Percentiles rank a stretch among this genome's conserved stretches.
These are phyloP conservation scores for Eutrema salsugineum DNA, from an alignment of 441 rosid species.

Conservation along the genomic window DNA sequence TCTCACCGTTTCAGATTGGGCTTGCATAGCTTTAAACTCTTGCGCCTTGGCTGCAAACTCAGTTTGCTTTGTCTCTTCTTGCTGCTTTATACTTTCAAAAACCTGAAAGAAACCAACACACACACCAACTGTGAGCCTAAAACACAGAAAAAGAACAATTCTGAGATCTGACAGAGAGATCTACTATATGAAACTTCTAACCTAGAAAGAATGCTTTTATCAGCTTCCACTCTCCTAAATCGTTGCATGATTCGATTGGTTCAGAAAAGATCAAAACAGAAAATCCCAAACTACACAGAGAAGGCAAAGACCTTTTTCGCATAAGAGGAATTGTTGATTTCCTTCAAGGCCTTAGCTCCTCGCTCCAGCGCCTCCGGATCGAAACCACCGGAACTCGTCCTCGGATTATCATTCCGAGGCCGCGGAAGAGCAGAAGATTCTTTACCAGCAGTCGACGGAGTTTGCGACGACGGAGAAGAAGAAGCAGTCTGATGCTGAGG, in stretches of 20 bases:
- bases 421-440: conserved; percentile 40
- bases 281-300: background rate
- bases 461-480: conserved; percentile 34
- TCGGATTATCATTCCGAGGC: conserved; percentile 67
- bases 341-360: conserved; percentile 74
- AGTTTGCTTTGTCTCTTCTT: conserved; percentile 74
- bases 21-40: conserved; percentile 82
- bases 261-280: background rate
- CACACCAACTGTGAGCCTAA: background rate
- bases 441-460: conserved; percentile 12
- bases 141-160: background rate
- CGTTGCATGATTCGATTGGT: background rate
- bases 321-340: conserved; percentile 62
- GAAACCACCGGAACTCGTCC: conserved; percentile 88
- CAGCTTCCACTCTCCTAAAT: background rate
- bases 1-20: conserved; percentile 89
- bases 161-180: background rate
- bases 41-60: conserved; percentile 63
- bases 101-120: conserved; percentile 41
- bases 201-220: background rate
- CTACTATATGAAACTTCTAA: background rate
- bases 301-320: conserved; percentile 57
- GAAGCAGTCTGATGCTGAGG: conserved; percentile 32
- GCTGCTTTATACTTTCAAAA: conserved; percentile 69
- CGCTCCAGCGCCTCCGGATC: conserved; percentile 93